Percentiles rank a stretch among this genome's conserved stretches.
These are phyloP conservation scores for Cryphonectria naterciae DNA, from an alignment of 2,329 filamentous ascomycete genomes.

Conservation along the genomic window DNA sequence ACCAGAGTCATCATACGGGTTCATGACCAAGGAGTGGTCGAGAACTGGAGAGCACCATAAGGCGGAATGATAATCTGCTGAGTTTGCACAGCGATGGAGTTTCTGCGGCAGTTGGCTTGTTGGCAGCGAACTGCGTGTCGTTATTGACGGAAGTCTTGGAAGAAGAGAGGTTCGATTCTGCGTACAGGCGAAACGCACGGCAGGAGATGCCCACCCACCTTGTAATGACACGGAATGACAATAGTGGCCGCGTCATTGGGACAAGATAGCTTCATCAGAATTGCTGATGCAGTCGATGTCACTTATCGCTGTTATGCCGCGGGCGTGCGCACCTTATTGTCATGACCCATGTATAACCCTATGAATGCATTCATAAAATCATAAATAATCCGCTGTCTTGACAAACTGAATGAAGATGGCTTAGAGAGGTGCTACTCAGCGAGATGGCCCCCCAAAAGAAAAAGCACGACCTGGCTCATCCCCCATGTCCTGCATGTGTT, in stretches of 20 bases:
- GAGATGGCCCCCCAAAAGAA: not conserved
- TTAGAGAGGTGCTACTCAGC: not conserved
- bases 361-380: not conserved
- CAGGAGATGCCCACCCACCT: not conserved
- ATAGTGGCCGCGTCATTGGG: not conserved
- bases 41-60: not conserved
- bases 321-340: not conserved
- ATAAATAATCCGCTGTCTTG: not conserved
- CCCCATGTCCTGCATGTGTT: not conserved
- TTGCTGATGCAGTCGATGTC: not conserved
- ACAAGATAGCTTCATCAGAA: not conserved
- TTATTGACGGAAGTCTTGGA: not conserved
- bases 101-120: slow-evolving; percentile 12
- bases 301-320: not conserved
- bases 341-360: not conserved
- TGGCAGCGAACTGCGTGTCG: slow-evolving; percentile 3
- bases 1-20: not conserved
- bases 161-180: not conserved
- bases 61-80: not conserved
- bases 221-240: not conserved
- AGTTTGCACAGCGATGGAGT: slow-evolving; percentile 34
- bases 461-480: not conserved
- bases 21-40: not conserved
- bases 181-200: not conserved
- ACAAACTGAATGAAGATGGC: not conserved